A percentile compares a stretch with the other conserved stretches of the same genome.
phyloP scores from a whole-genome alignment of 768 basidiomycete species.

The Collybiopsis luxurians region DNA sequence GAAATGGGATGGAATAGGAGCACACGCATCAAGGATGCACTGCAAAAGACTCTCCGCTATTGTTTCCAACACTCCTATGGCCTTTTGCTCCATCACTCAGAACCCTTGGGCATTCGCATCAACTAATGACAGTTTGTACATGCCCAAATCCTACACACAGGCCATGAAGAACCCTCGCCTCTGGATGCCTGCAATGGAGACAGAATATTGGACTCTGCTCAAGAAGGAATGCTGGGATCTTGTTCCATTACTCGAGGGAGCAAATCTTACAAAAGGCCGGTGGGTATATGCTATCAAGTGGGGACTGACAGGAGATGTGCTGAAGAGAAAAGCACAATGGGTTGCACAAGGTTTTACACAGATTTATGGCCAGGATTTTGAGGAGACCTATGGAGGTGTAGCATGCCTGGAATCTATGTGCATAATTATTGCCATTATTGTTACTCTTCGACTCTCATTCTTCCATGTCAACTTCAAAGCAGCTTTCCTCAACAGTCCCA shows the following conservation, averaged over 20 bases:
- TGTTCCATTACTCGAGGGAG: background rate
- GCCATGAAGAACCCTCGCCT: background rate
- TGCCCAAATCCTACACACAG: background rate
- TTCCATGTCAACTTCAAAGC: background rate
- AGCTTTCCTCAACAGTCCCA: background rate
- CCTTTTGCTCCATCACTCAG: no score
- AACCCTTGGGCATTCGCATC: background rate
- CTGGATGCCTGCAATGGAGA: background rate
- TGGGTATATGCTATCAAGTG: background rate
- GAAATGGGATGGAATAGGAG: no score
- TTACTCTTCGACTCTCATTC: background rate
- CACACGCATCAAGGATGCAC: no score
- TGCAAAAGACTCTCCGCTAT: no score
- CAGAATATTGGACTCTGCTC: background rate
- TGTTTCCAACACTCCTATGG: no score
- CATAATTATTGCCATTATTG: background rate
- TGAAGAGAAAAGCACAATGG: background rate
- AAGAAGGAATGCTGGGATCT: background rate
- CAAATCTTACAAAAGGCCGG: background rate
- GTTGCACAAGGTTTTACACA: background rate
- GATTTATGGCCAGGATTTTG: background rate
- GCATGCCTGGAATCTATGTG: no score
- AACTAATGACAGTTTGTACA: background rate
- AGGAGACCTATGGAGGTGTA: no score
- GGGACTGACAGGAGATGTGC: background rate